Conservation (phyloP, 441 rosid genomes). For the Brassica hybrid region DNA sequence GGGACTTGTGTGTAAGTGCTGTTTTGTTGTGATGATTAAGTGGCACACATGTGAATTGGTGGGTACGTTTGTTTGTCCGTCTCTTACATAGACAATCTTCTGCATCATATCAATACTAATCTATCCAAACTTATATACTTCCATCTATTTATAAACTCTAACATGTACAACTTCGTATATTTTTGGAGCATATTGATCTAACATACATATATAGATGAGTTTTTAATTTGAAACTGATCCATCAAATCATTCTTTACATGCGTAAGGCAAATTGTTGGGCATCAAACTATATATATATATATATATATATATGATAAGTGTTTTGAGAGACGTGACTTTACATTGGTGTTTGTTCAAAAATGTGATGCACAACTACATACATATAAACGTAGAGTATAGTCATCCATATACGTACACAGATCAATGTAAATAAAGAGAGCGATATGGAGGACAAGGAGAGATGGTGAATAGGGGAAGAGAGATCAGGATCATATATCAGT, state of each 20-base stretch:
- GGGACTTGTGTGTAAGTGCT: slow-evolving; percentile 36
- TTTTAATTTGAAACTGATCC: slow-evolving; percentile 23
- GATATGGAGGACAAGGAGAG: slow-evolving; percentile 37
- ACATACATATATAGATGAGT: slow-evolving; percentile 7
- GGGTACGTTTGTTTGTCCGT: slow-evolving; percentile 46
- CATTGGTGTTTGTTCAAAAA: slow-evolving; percentile 41
- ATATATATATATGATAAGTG: background rate
- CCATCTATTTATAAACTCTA: slow-evolving; percentile 17
- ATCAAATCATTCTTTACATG: slow-evolving; percentile 34
- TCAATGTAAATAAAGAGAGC: slow-evolving; percentile 2
- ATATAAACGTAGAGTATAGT: no score
- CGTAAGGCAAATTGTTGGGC: slow-evolving; percentile 21
- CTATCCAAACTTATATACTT: slow-evolving; percentile 23
- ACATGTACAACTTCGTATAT: slow-evolving; percentile 4
- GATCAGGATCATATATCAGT: slow-evolving; percentile 23
- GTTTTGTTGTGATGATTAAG: slow-evolving; percentile 47
- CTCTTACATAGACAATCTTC: slow-evolving; percentile 39
- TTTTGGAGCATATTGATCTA: slow-evolving; percentile 7
- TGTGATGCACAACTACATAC: background rate
- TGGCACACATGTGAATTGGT: slow-evolving; percentile 47
- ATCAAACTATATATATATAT: slow-evolving; percentile 8
- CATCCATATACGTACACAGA: background rate
- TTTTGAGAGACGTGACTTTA: slow-evolving; percentile 37
- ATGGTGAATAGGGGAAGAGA: slow-evolving; percentile 40
- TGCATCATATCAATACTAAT: slow-evolving; percentile 23